Base-by-base conservation (phyloP, 805 yeast genomes). In the Starmerella davenportii region DNA sequence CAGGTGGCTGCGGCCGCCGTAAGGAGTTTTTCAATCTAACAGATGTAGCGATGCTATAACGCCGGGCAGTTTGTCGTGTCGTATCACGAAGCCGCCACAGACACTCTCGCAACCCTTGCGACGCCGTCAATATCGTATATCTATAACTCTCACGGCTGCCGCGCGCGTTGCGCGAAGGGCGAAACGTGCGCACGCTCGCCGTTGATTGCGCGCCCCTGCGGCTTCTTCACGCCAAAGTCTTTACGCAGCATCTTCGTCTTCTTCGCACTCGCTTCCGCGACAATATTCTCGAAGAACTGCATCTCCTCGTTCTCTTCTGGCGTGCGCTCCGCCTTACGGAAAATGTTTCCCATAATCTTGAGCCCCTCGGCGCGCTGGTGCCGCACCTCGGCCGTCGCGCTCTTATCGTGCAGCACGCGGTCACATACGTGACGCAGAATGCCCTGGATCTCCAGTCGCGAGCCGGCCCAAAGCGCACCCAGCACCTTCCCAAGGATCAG, bases 391-490 rank as follows among this genome's bases (percentile, higher is more conserved):
- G 70, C 61, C 7, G 70, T 55, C n/a, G 79, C 69, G 0, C 57
- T 42, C 53, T 75, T 74, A 53, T 87, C 95, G 43, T 70, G 62
- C 34, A 85, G 63, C 4, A 85, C 79, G 42, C 65, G 67, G 47
- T 80, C 90, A 56, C 90, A 80, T 8, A 84, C 84, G 24, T 77
- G 85, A 36, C 90, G 71, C 38, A 79, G 54, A n/a, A 79, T 75
- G 21, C 77, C 66, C 43, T 76, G 76, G 38, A 85, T 74, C 61
- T 90, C 99, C 58, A 74, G 76, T 49, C 79, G 75, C 17, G 94
- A 81, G 30, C 93, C 80, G 18, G 80, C 79, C 99, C 99, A 90
- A 16, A 93, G 92, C 1, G 94, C 84, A 5, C 90, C 87, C 37
- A 90, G 66, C 18, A 90, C 70, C 56, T 87, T 90, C 19, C 98